phyloP scores from a whole-genome alignment of 2,329 filamentous ascomycete species.

The Alternaria sp. region DNA sequence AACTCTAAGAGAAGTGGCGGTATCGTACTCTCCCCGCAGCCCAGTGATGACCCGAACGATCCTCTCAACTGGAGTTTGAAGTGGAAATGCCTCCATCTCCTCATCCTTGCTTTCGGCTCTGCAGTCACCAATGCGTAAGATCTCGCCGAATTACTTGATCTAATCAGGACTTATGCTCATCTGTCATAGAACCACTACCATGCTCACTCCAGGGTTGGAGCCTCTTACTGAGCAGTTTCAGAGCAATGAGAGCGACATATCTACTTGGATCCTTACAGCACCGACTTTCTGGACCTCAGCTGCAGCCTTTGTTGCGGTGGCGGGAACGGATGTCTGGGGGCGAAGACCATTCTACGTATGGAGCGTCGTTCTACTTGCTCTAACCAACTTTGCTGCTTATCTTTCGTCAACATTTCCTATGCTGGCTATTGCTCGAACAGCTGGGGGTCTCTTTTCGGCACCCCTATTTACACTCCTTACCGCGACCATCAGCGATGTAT shows the following conservation, averaged over 20 bases:
- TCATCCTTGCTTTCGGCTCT: constrained; percentile 22
- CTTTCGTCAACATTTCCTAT: constrained; percentile 18
- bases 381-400: constrained; percentile 15
- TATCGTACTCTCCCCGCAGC: constrained; percentile 10
- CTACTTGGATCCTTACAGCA: constrained; percentile 22
- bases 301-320: constrained; percentile 19
- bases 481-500: constrained; percentile 23
- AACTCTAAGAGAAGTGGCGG: constrained; percentile 11
- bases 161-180: background rate
- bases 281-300: constrained; percentile 25
- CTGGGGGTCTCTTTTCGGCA: constrained; percentile 20
- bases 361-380: constrained; percentile 18
- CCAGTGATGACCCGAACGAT: constrained; percentile 17
- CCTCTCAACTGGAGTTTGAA: constrained; percentile 21
- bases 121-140: constrained; percentile 23
- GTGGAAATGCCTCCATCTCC: constrained; percentile 18
- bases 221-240: constrained; percentile 14
- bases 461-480: constrained; percentile 21
- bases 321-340: constrained; percentile 22
- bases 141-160: background rate
- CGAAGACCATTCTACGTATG: constrained; percentile 18
- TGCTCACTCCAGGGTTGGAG: constrained; percentile 22
- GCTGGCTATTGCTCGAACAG: constrained; percentile 17
- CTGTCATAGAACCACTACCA: constrained; percentile 13
- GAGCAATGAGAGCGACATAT: constrained; percentile 19